These are phyloP conservation scores for Mycena belliarum DNA, from an alignment of 768 basidiomycete species.

Conservation along the genomic window DNA sequence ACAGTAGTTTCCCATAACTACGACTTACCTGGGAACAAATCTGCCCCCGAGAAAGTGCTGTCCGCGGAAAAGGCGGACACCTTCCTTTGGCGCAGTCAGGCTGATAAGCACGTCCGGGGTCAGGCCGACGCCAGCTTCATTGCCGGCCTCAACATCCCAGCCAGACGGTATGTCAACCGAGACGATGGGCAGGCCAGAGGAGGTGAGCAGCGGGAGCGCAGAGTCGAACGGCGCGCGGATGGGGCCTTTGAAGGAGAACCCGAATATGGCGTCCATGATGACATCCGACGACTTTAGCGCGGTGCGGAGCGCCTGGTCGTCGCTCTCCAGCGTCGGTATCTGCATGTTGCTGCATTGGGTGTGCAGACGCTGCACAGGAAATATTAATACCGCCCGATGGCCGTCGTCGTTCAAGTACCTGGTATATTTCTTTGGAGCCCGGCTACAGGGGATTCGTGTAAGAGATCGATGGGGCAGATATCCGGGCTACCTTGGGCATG, in stretches of 20 bases:
- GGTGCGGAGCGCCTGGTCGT: conserved; percentile 46
- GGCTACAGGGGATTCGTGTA: conserved; percentile 49
- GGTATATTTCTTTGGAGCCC: conserved; percentile 91
- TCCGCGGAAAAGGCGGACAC: conserved; percentile 74
- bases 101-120: conserved; percentile 82
- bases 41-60: conserved; percentile 92
- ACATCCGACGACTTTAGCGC: conserved; percentile 70
- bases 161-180: conserved; percentile 96
- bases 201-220: conserved; percentile 65
- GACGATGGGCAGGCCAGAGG: conserved; percentile 77
- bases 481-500: conserved; percentile 80
- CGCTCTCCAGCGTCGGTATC: conserved; percentile 67
- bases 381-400: background rate
- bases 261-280: conserved; percentile 94
- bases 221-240: conserved; percentile 85
- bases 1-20: too few species aligned
- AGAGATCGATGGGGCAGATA: background rate
- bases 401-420: conserved; percentile 42
- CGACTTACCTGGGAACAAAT: conserved; percentile 87
- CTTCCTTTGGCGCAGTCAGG: conserved; percentile 92
- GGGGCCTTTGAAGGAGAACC: conserved; percentile 95
- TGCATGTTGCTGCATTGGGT: conserved; percentile 88
- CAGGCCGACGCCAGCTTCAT: conserved; percentile 54
- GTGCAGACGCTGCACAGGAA: conserved; percentile 61
- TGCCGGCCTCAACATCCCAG: conserved; percentile 91